phyloP scores from a whole-genome alignment of 139 green algal species.

The Chlamydomonas sp. region DNA sequence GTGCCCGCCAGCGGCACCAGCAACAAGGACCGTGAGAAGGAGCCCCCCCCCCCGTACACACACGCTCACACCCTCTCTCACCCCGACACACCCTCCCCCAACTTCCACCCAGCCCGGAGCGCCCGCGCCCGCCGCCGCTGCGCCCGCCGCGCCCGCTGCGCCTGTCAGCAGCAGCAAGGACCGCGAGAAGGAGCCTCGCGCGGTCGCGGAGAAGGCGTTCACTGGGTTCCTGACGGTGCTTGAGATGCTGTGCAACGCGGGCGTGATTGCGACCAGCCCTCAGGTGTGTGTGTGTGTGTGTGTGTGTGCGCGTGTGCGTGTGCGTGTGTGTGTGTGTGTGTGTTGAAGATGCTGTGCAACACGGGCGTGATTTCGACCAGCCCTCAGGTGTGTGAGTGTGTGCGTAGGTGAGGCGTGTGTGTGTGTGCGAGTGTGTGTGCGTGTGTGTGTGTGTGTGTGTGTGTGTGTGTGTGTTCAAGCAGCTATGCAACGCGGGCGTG shows the following conservation, averaged over 20 bases:
- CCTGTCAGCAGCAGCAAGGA: not conserved
- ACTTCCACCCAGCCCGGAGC: constrained; percentile 10
- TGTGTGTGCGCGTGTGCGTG: not conserved
- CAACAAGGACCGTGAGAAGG: too few species aligned
- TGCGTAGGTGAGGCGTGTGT: too few species aligned
- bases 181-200: constrained; percentile 22
- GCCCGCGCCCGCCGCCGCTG: not conserved
- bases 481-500: not conserved
- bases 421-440: not conserved
- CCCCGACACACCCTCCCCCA: not conserved
- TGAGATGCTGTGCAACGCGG: constrained; percentile 54
- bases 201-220: constrained; percentile 37
- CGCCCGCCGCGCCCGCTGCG: not conserved
- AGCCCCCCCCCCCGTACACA: too few species aligned
- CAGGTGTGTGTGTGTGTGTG: constrained; percentile 1
- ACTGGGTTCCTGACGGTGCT: constrained; percentile 36
- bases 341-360: not conserved
- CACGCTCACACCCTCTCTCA: not conserved
- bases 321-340: not conserved
- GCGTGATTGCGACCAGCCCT: not conserved
- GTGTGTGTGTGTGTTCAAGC: not conserved
- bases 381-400: constrained; percentile 4
- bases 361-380: not conserved
- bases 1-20: too few species aligned
- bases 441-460: not conserved